Evolutionary conservation across 805 yeast species (phyloP).

Genomic region (Scheffersomyces amazonensis): DNA sequence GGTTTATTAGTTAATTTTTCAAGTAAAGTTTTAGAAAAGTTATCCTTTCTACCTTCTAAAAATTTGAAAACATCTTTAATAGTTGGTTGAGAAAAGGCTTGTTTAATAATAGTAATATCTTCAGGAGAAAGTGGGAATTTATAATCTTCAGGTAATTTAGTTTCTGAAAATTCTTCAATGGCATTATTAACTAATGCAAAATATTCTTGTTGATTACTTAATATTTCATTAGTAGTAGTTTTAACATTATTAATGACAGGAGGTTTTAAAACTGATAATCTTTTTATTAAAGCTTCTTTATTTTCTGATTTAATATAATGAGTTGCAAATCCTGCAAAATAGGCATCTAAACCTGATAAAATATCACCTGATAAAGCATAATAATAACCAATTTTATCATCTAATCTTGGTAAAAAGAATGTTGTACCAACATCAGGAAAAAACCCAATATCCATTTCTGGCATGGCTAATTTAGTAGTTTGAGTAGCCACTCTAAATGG

Average conservation of each 20-base stretch:
- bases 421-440: constrained; percentile 96
- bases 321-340: constrained; percentile 82
- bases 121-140: constrained; percentile 54
- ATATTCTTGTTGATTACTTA: constrained; percentile 32
- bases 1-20: constrained; percentile 64
- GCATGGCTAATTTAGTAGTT: constrained; percentile 91
- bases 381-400: constrained; percentile 81
- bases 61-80: constrained; percentile 56
- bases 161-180: constrained; percentile 72
- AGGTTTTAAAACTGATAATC: constrained; percentile 62
- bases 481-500: constrained; percentile 95
- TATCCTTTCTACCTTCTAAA: constrained; percentile 52
- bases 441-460: constrained; percentile 95
- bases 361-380: constrained; percentile 84
- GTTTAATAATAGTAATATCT: constrained; percentile 63
- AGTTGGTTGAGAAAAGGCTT: constrained; percentile 53
- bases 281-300: constrained; percentile 56
- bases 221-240: constrained; percentile 14
- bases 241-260: constrained; percentile 30
- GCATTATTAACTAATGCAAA: constrained; percentile 64
- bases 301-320: constrained; percentile 77
- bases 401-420: constrained; percentile 80
- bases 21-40: constrained; percentile 61
- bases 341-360: constrained; percentile 75
- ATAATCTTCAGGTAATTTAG: constrained; percentile 59